phyloP scores from a whole-genome alignment of 331 rosid genomes.

The Saraca asoca region DNA sequence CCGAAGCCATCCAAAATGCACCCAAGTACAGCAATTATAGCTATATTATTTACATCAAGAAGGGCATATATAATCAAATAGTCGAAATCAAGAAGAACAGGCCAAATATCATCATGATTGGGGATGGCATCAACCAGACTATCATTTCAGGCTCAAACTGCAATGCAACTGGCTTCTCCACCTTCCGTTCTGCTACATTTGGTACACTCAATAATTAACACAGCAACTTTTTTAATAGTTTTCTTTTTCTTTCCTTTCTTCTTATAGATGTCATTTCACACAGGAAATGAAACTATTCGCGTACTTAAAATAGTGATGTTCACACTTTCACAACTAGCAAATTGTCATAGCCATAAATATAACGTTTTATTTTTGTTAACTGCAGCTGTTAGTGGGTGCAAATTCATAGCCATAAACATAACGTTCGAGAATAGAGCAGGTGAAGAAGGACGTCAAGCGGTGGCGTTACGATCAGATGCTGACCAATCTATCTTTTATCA shows the following conservation, averaged over 20 bases:
- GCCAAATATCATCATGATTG: neutral
- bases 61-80: neutral
- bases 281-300: too few species aligned
- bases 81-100: neutral
- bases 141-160: neutral
- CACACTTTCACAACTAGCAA: too few species aligned
- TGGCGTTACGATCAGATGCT: constrained; percentile 1
- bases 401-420: neutral
- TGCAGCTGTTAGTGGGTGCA: constrained; percentile 1
- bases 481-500: constrained; percentile 3
- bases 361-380: too few species aligned
- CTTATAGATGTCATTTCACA: too few species aligned
- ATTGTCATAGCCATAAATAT: too few species aligned
- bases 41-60: constrained; percentile 2
- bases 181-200: neutral
- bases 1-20: neutral
- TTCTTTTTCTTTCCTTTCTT: too few species aligned
- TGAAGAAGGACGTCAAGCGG: constrained; percentile 2
- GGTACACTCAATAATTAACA: neutral
- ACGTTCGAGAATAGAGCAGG: constrained; percentile 19
- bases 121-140: constrained; percentile 8
- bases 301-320: too few species aligned
- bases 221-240: too few species aligned
- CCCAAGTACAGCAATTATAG: neutral
- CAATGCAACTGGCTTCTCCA: neutral